Evolutionary conservation across 257 asterid species (phyloP).

Genomic region (Lantana camara): DNA sequence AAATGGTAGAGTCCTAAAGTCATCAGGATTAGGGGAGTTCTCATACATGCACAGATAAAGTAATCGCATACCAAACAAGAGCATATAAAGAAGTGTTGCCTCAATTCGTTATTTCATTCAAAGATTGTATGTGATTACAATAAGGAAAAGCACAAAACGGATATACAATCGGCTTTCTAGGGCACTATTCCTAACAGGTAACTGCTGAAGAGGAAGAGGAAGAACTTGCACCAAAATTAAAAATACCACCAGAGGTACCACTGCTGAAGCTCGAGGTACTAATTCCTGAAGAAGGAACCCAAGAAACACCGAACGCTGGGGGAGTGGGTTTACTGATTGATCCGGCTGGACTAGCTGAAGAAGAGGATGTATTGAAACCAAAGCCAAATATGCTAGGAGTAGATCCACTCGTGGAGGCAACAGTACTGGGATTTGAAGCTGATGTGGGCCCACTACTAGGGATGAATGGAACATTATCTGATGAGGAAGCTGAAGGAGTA

Average conservation of each 20-base stretch:
- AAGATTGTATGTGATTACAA: constrained; percentile 37
- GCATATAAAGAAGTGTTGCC: too few relatives aligned
- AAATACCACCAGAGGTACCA: neutral
- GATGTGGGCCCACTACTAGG: constrained; percentile 36
- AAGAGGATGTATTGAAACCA: too few relatives aligned
- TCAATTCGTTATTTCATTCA: too few relatives aligned
- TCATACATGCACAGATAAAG: too few relatives aligned
- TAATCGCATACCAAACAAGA: too few relatives aligned
- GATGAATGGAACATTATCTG: constrained; percentile 17
- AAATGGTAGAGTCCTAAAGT: too few relatives aligned
- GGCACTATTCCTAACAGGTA: constrained; percentile 29
- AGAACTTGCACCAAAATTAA: constrained; percentile 37
- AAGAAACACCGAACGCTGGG: constrained; percentile 20
- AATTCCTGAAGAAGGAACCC: too few relatives aligned
- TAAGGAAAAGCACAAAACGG: constrained; percentile 42
- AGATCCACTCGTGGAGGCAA: constrained; percentile 41
- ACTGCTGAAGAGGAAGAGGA: constrained; percentile 27
- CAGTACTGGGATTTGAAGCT: constrained; percentile 22
- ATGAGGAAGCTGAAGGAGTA: constrained; percentile 45
- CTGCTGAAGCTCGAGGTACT: too few relatives aligned
- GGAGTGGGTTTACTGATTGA: constrained; percentile 22
- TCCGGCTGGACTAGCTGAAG: too few relatives aligned
- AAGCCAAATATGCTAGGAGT: constrained; percentile 41
- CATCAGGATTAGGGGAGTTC: too few relatives aligned
- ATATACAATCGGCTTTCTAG: constrained; percentile 34